These are phyloP conservation scores for Alternaria rosae DNA, from an alignment of 2,329 filamentous ascomycete species.

Conservation along the genomic window DNA sequence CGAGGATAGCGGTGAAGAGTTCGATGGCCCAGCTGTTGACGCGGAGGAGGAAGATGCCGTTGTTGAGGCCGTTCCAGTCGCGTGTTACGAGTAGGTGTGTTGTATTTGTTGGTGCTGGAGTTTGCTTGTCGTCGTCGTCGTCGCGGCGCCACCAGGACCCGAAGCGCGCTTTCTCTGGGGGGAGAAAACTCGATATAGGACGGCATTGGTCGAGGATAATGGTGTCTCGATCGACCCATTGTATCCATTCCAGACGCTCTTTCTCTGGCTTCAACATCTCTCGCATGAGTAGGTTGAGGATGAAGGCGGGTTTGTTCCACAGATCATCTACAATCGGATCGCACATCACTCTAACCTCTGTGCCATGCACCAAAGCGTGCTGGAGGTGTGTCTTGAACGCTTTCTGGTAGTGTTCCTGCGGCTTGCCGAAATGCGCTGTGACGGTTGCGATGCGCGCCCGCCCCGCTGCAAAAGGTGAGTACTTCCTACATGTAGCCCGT, in stretches of 20 bases:
- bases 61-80: conserved; percentile 55
- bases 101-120: conserved; percentile 3
- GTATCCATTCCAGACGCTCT: conserved; percentile 53
- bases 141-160: conserved; percentile 23
- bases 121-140: not conserved
- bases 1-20: conserved; percentile 50
- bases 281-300: conserved; percentile 49
- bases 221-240: conserved; percentile 56
- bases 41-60: conserved; percentile 53
- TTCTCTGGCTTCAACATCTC: conserved; percentile 47
- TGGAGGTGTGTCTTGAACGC: conserved; percentile 52
- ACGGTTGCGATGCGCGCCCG: conserved; percentile 46
- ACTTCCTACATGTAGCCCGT: conserved; percentile 24
- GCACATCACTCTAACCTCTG: conserved; percentile 53
- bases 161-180: conserved; percentile 27
- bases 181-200: conserved; percentile 52
- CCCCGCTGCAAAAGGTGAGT: conserved; percentile 19
- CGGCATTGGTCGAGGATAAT: conserved; percentile 55
- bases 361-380: conserved; percentile 45
- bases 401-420: conserved; percentile 50
- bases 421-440: conserved; percentile 50
- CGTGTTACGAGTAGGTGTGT: conserved; percentile 49
- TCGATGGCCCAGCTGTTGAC: conserved; percentile 51
- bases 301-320: conserved; percentile 57
- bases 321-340: conserved; percentile 53